Evolutionary conservation across 2,329 filamentous ascomycete genomes (phyloP), one percentile per base, ranked within the genome.

Genomic region (Microascus cirrosus): DNA sequence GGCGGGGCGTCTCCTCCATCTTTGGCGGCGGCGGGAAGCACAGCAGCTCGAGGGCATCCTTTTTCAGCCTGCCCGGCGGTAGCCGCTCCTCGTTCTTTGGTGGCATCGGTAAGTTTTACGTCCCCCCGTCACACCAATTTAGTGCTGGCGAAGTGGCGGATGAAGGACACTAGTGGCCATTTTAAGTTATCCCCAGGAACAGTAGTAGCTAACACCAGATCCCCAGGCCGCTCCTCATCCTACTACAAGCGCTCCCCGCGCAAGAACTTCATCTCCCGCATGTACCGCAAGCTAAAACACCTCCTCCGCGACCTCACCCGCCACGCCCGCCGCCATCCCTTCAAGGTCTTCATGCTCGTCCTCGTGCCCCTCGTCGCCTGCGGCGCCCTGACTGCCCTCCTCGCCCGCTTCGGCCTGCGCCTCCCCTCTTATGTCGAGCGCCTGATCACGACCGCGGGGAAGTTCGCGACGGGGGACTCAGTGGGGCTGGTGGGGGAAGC

Each of bases 291-390:
- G 66, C 82, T 96, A 60, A 87, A 86, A 68, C 84, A 87, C 51
- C 82, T 96, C 61, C 74, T 96, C 59, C 87, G 87, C 66, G 86
- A 95, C 68, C 83, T 96, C 10, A 78, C 87, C 69, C 82, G 86
- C 69, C 95, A 93, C 73, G 87, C 89, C 65, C 87, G 89, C 68
- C 80, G 84, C 42, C 87, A 96, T 73, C 93, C 92, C 0, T 74
- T 90, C 68, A 95, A 95, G 74, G 89, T 95, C 54, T 89, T 96
- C 75, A 78, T 89, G 77, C 81, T 91, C 61, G 86, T 96, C 61
- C 81, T 96, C 65, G 84, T 96, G 81, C 93, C 93, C 11, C 79
- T 97, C 59, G 76, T 96, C 65, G 91, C 87, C 1, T 90, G 90
- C 56, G 93, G 93, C 35, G 87, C 89, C 32, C 73, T 96, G 63